These are phyloP conservation scores for Pythium rishiriense DNA, from an alignment of 352 stramenopile species.

Conservation along the genomic window DNA sequence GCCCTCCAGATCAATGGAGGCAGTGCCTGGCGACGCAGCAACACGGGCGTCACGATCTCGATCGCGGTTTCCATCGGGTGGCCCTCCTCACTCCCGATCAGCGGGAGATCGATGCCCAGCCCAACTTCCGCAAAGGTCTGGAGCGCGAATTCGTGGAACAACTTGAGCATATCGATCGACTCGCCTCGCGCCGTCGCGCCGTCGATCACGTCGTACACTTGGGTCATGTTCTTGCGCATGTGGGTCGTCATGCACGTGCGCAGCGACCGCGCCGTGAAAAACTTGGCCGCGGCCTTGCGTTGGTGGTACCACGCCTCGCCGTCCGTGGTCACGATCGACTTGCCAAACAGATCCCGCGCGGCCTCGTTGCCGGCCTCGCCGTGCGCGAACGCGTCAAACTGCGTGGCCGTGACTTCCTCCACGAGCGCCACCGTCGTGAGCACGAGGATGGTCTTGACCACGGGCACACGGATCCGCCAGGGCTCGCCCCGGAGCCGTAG, in stretches of 20 bases:
- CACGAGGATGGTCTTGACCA: slow-evolving; percentile 17
- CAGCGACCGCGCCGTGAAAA: background rate
- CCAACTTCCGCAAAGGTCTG: slow-evolving; percentile 52
- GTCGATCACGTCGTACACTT: slow-evolving; percentile 29
- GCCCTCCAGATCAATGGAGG: slow-evolving; percentile 39
- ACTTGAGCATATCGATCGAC: slow-evolving; percentile 23
- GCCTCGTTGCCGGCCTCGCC: background rate
- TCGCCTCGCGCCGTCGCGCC: slow-evolving; percentile 6
- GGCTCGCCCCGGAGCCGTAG: slow-evolving; percentile 14
- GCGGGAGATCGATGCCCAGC: slow-evolving; percentile 44
- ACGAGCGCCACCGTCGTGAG: slow-evolving; percentile 18
- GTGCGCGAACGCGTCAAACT: background rate
- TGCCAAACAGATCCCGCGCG: background rate
- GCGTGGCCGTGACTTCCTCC: slow-evolving; percentile 26
- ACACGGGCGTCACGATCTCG: slow-evolving; percentile 19
- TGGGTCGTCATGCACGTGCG: background rate
- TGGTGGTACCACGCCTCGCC: background rate
- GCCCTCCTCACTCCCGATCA: slow-evolving; percentile 31
- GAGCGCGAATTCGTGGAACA: slow-evolving; percentile 49
- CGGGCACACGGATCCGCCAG: slow-evolving; percentile 27
- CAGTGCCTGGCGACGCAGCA: background rate
- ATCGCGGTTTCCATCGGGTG: slow-evolving; percentile 28
- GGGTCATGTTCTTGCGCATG: slow-evolving; percentile 21
- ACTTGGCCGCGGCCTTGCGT: background rate
- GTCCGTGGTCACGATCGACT: background rate